Evolutionary conservation across 345 rosid genomes (phyloP).

Genomic region (Citrus sinensis): DVS_A1.0 CM039162.1:31764001-31764500

Average conservation of each 20-base stretch:
- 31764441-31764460: conserved; percentile 88
- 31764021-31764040: conserved; percentile 80
- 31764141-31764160: conserved; percentile 86
- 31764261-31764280: conserved; percentile 69
- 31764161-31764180: conserved; percentile 91
- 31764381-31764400: conserved; percentile 48
- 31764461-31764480: conserved; percentile 70
- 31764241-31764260: conserved; percentile 89
- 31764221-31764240: conserved; percentile 87
- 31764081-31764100: conserved; percentile 65
- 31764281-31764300: conserved; percentile 85
- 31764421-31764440: conserved; percentile 47
- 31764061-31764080: conserved; percentile 71
- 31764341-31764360: conserved; percentile 97
- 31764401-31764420: conserved; percentile 60
- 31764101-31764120: conserved; percentile 75
- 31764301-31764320: conserved; percentile 77
- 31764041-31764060: conserved; percentile 64
- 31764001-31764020: conserved; percentile 85
- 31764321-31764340: conserved; percentile 47
- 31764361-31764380: conserved; percentile 95
- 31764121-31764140: conserved; percentile 69
- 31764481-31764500: conserved; percentile 72
- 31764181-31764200: conserved; percentile 65
- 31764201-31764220: conserved; percentile 71